A percentile compares a stretch with the other conserved stretches of the same genome.
Conservation (phyloP, 2,329 filamentous ascomycete genomes). For the Colletotrichum melonis region DNA sequence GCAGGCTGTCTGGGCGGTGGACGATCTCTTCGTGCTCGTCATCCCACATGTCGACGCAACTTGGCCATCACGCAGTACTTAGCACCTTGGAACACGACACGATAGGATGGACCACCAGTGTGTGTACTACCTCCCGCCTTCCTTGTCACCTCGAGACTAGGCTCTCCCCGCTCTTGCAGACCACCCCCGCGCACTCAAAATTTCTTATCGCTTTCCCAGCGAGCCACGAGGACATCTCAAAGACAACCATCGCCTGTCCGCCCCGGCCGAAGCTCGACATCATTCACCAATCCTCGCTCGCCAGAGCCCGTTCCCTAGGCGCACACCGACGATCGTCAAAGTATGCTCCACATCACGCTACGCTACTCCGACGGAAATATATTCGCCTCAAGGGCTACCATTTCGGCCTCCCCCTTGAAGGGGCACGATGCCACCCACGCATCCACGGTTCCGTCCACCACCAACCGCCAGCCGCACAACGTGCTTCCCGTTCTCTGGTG, state of each 20-base stretch:
- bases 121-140: not conserved
- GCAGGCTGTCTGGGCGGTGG: not conserved
- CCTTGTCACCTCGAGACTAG: slow-evolving; percentile 22
- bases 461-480: not conserved
- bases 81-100: not conserved
- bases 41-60: slow-evolving; percentile 26
- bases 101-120: not conserved
- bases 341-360: slow-evolving; percentile 9
- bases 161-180: slow-evolving; percentile 26
- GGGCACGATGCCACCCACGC: not conserved
- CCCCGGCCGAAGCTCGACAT: slow-evolving; percentile 8
- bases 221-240: slow-evolving; percentile 22
- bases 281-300: not conserved
- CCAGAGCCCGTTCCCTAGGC: slow-evolving; percentile 3
- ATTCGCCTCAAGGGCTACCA: slow-evolving; percentile 3
- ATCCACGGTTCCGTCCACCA: not conserved
- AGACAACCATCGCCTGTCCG: slow-evolving; percentile 31
- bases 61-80: not conserved
- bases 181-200: slow-evolving; percentile 15
- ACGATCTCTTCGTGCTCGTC: slow-evolving; percentile 3
- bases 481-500: not conserved
- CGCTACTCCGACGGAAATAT: slow-evolving; percentile 3
- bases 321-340: slow-evolving; percentile 20
- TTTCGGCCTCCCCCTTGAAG: slow-evolving; percentile 11
- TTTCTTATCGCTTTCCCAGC: slow-evolving; percentile 21